These are phyloP conservation scores for Sporisorium sorghi DNA, from an alignment of 1,284 basidiomycete genomes.

Conservation along the genomic window DNA sequence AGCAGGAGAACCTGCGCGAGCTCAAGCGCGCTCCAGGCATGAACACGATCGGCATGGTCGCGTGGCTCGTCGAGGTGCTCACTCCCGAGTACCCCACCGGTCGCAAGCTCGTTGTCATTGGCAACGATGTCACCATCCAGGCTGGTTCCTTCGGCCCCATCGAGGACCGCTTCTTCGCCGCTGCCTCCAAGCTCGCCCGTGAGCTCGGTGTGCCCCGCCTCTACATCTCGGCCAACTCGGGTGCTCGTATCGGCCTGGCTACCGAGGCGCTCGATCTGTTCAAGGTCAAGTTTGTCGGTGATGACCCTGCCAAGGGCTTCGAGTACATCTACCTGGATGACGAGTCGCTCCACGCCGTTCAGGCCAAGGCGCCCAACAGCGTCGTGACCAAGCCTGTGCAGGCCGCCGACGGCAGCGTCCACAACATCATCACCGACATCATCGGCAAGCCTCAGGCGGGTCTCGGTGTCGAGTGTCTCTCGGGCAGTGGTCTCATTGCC, in stretches of 20 bases:
- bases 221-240: conserved; percentile 98
- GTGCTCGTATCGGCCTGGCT: conserved; percentile 93
- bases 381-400: conserved; percentile 83
- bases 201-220: conserved; percentile 88
- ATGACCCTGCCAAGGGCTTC: conserved; percentile 90
- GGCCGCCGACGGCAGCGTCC: conserved; percentile 84
- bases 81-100: conserved; percentile 95
- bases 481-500: conserved; percentile 96
- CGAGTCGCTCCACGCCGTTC: conserved; percentile 73
- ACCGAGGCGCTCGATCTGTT: conserved; percentile 91
- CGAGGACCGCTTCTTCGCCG: conserved; percentile 97
- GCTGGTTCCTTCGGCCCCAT: conserved; percentile 97
- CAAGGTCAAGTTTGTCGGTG: conserved; percentile 89
- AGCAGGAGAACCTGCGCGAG: conserved; percentile 86
- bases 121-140: conserved; percentile 99
- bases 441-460: conserved; percentile 92
- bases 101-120: conserved; percentile 87
- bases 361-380: conserved; percentile 73
- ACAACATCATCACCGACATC: conserved; percentile 94
- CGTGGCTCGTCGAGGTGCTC: conserved; percentile 91
- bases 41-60: conserved; percentile 97
- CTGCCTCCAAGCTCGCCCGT: conserved; percentile 92
- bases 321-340: conserved; percentile 88
- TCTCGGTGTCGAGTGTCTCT: conserved; percentile 96
- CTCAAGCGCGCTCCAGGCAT: conserved; percentile 91